Conservation (phyloP, 2,329 filamentous ascomycete genomes). For the Colletotrichum salicis region DNA sequence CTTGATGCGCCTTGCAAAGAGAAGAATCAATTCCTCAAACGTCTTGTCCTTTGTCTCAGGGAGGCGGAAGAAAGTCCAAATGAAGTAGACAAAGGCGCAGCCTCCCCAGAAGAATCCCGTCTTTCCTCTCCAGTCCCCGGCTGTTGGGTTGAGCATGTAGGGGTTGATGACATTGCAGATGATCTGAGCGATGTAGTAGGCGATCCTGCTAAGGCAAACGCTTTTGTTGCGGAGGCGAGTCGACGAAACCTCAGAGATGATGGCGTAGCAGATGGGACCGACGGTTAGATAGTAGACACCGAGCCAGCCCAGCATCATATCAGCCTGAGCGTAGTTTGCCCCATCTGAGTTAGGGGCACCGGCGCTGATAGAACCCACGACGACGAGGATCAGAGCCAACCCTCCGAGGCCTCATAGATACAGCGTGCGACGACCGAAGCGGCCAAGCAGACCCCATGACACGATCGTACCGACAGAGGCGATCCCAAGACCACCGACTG, state of each 20-base stretch:
- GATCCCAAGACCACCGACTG: constrained; percentile 44
- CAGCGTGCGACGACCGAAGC: constrained; percentile 54
- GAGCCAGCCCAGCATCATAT: constrained; percentile 56
- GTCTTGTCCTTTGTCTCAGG: constrained; percentile 47
- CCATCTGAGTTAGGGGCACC: constrained; percentile 46
- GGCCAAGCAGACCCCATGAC: constrained; percentile 55
- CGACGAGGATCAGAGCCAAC: constrained; percentile 50
- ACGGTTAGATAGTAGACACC: constrained; percentile 54
- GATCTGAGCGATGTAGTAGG: constrained; percentile 52
- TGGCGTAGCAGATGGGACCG: constrained; percentile 54
- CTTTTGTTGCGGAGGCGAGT: constrained; percentile 55
- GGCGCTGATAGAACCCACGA: constrained; percentile 55
- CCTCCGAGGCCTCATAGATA: constrained; percentile 51
- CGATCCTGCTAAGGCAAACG: constrained; percentile 51
- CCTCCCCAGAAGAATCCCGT: constrained; percentile 46
- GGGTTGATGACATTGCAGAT: constrained; percentile 47
- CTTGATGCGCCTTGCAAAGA: constrained; percentile 39
- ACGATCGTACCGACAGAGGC: constrained; percentile 51
- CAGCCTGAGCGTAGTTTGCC: constrained; percentile 51
- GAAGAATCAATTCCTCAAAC: constrained; percentile 47
- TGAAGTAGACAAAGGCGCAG: constrained; percentile 28
- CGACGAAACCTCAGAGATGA: constrained; percentile 49
- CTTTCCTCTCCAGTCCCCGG: constrained; percentile 49
- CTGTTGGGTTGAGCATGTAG: constrained; percentile 47
- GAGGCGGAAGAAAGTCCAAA: constrained; percentile 49